Evolutionary conservation across 1,139 yeast genomes (phyloP).

Genomic region (Meyerozyma elateridarum): DNA sequence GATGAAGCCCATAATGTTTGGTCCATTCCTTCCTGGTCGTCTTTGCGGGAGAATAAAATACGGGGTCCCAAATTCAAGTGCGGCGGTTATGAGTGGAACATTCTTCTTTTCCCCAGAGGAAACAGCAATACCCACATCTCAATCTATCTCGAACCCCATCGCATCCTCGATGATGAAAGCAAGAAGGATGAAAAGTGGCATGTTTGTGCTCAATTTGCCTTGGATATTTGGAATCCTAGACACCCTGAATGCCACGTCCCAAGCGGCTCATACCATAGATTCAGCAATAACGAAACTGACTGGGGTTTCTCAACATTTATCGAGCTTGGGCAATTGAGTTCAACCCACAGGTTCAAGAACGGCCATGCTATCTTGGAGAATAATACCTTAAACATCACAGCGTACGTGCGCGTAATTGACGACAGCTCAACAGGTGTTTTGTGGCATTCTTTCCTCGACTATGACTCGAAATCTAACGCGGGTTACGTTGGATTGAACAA

Average conservation of each 20-base stretch:
- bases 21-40: constrained; percentile 66
- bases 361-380: constrained; percentile 47
- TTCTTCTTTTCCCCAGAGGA: constrained; percentile 76
- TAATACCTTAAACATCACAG: constrained; percentile 65
- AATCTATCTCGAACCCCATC: constrained; percentile 60
- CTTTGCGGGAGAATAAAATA: constrained; percentile 46
- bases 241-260: constrained; percentile 57
- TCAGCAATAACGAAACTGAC: constrained; percentile 71
- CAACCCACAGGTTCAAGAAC: constrained; percentile 15
- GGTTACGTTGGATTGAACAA: constrained; percentile 91
- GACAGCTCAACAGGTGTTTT: constrained; percentile 89
- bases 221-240: constrained; percentile 79
- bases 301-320: constrained; percentile 92
- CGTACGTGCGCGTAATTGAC: constrained; percentile 68
- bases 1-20: constrained; percentile 55
- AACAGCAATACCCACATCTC: constrained; percentile 49
- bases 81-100: constrained; percentile 71
- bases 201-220: constrained; percentile 85
- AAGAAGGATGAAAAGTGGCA: constrained; percentile 54
- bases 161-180: constrained; percentile 19
- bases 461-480: constrained; percentile 81
- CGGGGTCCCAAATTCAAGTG: constrained; percentile 52
- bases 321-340: constrained; percentile 49
- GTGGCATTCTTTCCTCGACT: constrained; percentile 83
- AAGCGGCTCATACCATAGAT: constrained; percentile 78